Conservation (phyloP, 2,329 filamentous ascomycete species). For the Aspergillus alliaceus region DNA sequence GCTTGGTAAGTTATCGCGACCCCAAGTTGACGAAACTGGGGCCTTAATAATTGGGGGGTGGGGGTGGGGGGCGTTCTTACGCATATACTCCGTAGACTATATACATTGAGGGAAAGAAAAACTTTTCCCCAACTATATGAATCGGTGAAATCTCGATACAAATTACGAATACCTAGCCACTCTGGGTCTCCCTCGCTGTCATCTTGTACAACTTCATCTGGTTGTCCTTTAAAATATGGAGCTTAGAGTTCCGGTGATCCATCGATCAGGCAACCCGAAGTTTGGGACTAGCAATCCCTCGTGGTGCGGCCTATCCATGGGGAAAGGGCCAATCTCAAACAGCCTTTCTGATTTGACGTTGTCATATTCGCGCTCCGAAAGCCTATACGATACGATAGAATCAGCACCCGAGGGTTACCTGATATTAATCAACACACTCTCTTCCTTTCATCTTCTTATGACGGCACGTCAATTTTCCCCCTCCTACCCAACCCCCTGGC, state of each 20-base stretch:
- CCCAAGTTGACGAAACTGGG: background rate
- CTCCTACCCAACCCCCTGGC: constrained; percentile 13
- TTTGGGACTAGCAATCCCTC: constrained; percentile 12
- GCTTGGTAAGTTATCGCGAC: no score
- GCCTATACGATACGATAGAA: background rate
- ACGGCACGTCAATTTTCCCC: constrained; percentile 12
- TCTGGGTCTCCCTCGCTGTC: constrained; percentile 14
- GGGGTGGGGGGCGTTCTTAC: background rate
- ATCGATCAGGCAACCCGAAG: constrained; percentile 13
- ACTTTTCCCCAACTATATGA: no score
- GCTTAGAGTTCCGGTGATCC: constrained; percentile 9
- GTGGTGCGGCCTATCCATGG: constrained; percentile 4
- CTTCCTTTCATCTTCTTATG: background rate
- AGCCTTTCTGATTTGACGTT: background rate
- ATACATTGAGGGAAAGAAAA: no score
- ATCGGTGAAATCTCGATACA: background rate
- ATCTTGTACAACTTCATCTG: constrained; percentile 2
- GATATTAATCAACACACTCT: background rate
- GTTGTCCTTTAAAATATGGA: constrained; percentile 14
- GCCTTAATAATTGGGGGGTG: no score
- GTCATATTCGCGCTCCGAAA: constrained; percentile 1
- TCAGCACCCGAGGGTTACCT: background rate
- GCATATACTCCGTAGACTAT: background rate
- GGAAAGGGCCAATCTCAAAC: background rate
- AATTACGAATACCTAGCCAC: background rate